These are phyloP conservation scores for Vitis labrusca DNA, from an alignment of 164 flowering plant genomes.

Conservation along the genomic window DNA sequence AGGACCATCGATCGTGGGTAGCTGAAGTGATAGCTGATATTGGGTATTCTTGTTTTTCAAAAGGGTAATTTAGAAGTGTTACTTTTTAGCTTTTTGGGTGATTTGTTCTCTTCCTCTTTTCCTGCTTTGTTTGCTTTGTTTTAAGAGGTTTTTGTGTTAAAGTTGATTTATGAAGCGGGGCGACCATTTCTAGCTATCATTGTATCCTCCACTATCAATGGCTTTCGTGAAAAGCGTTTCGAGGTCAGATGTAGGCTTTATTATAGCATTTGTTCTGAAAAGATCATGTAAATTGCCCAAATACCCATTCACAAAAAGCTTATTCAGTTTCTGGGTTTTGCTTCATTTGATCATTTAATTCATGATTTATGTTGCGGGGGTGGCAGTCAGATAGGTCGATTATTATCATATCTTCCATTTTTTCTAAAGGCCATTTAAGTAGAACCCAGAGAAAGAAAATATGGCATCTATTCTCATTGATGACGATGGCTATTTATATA, in stretches of 20 bases:
- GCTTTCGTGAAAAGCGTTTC: slow-evolving; percentile 17
- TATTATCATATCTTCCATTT: too few relatives aligned
- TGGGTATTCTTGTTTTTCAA: background rate
- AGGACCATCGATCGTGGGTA: slow-evolving; percentile 17
- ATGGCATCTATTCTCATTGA: too few relatives aligned
- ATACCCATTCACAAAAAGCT: background rate
- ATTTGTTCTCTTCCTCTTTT: background rate
- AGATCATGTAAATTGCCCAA: slow-evolving; percentile 1
- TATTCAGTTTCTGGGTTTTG: background rate
- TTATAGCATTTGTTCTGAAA: background rate
- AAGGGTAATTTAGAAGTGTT: too few relatives aligned
- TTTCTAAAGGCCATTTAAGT: background rate
- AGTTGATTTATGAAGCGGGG: background rate
- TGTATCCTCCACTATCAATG: slow-evolving; percentile 28
- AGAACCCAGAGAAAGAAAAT: background rate
- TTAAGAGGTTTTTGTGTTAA: background rate
- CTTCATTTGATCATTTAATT: background rate
- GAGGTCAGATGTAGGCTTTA: slow-evolving; percentile 15
- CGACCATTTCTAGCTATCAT: background rate
- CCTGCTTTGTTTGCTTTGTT: background rate
- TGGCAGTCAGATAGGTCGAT: too few relatives aligned
- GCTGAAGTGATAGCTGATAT: background rate
- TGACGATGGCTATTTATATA: too few relatives aligned
- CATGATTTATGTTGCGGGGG: too few relatives aligned
- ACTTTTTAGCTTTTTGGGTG: background rate